Base-by-base conservation (phyloP, 2,329 filamentous ascomycete species). In the Pseudogymnoascus sp. region DNA sequence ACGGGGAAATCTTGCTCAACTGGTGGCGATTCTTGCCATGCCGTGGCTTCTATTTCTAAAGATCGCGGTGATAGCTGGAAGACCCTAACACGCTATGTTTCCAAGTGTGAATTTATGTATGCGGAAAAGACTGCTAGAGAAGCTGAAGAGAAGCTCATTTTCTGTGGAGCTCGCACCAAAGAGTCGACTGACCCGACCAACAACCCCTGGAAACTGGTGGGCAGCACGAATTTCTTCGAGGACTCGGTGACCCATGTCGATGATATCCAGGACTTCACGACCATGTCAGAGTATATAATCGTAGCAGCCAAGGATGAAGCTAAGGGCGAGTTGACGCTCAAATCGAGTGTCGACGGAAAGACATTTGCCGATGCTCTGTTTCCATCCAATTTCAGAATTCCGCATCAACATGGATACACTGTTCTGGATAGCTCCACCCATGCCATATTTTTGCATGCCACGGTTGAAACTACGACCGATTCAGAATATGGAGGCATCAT, bases 221-320 rank as follows among this genome's bases (percentile, higher is more conserved):
- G 89, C 42, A 96, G 89, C 74, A 82, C 90, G 46, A 87, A 96
- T 70, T 91, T 88, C 76, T 77, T 79, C 11, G 82, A 87, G 61
- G 81, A 85, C 66, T 82, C 87, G 69, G 78, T 79, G 13, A 78
- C 85, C 21, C 81, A 85, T 64, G 86, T 89, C 72, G 81, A 84
- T 23, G 83, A 93, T 65, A 89, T 96, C 44, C 85, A 88, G 69
- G 88, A 89, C 68, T 97, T 96, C 75, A 93, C 92, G 1, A 96
- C 89, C 4, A 97, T 97, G 93, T 88, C 89, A 40, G 95, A 99
- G 73, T 99, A 96, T 74, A 95, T 99, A 71, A 85, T 99, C 40
- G 88, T 96, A 60, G 93, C 93, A 1, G 87, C 88, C 5, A 83
- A 82, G 56, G 79, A 83, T 65, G 82, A 88, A 64, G 85, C 92